Base-by-base conservation (phyloP, 495 filamentous ascomycete species). In the Aspergillus affinis region DNA sequence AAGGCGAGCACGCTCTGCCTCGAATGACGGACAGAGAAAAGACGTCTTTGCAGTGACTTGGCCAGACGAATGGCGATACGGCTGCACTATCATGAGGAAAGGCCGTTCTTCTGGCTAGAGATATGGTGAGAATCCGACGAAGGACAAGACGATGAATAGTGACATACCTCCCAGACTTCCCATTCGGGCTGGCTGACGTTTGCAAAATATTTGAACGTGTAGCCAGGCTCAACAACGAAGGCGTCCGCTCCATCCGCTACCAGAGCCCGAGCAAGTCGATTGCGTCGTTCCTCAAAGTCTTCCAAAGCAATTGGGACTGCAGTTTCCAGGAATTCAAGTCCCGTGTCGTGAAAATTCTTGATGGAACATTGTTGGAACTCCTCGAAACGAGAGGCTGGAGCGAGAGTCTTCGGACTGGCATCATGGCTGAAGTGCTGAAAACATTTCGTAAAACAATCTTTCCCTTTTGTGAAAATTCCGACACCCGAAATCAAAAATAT, bases 121-220 rank as follows among this genome's bases (percentile, higher is more conserved):
- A 46, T 50, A 41, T 41, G 7, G 21, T 45, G 55, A 46, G 23
- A 23, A 17, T 57, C 0, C 4, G 21, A 20, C 32, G 30, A 20
- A 12, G 18, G 10, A 15, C 13, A 2, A 15, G 12, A 41, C 12
- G 12, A 8, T 3, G 13, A 1, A 1, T 6, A 2, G 17, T 20
- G 20, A 45, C 64, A 51, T 53, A 72, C 69, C 61, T 84, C 82
- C 82, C 80, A 84, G 2, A 76, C 73, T 60, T 85, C 83, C 83
- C 83, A 86, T 55, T 83, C 79, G 8, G 57, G 63, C 65, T 86
- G 83, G 27, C 76, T 78, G 48, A 80, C 69, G 53, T 84, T 86
- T 17, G 68, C 81, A 61, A 83, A 85, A 55, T 84, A 85, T 68
- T 81, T 74, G 63, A 84, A 83, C 0, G 81, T 82, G 62, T 84